Evolutionary conservation across 805 yeast genomes (phyloP), one percentile per base, ranked within the genome.

Genomic region (Starmerella floricola): DNA sequence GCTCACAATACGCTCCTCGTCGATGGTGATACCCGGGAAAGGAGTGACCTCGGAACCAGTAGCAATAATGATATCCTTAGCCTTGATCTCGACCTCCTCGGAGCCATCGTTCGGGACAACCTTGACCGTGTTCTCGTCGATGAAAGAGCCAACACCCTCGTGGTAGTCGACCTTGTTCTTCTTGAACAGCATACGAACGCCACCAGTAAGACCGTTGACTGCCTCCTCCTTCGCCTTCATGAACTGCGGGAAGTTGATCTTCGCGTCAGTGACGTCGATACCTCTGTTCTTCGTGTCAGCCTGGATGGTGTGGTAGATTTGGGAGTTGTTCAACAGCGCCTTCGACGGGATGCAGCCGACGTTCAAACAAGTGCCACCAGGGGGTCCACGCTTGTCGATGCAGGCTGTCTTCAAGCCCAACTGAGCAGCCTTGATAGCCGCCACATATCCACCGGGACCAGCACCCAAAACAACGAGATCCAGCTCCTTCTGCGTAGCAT

Each of bases 271-370:
- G 44, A 87, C 81, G 48, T 83, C 91, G 55, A 91, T 87, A 66
- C 99, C 99, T 65, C 99, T 78, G 55, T 69, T 65, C 54, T 71
- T 73, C 43, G 96, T 70, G 60, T 91, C 98, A 58, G 76, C 79
- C 63, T 76, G 70, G 65, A 91, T 81, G 62, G 78, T 80, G 65
- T 91, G 97, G 70, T 74, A 88, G 54, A 88, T 63, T 47, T 86
- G 95, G 15, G 97, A 82, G 73, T 91, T 91, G 78, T 91, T 88
- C 58, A 91, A 71, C 46, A 91, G 66, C 5, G 98, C 83, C 67
- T 91, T 91, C 52, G 98, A 91, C 46, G 99, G 99, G 59, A 91
- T 91, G 73, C 99, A 91, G 38, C 99, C 99, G 41, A 91, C 97
- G 65, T 91, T 91, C 57, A 93, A 71, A 76, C 99, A 91, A 43